Percentiles rank a stretch among this genome's conserved stretches.
These are phyloP conservation scores for Syzygium aqueum DNA, from an alignment of 345 rosid species.

Conservation along the genomic window DNA sequence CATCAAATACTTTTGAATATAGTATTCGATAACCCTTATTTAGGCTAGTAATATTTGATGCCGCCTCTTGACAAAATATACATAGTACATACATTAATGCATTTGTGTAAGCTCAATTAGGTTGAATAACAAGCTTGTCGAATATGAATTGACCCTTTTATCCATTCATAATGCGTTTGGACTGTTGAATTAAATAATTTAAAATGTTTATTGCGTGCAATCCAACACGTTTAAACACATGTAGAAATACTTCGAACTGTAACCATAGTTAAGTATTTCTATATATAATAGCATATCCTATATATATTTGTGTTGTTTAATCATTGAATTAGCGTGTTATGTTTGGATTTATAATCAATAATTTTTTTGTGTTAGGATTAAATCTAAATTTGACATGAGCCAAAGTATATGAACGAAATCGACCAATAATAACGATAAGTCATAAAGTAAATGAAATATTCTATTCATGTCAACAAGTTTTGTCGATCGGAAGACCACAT, in stretches of 20 bases:
- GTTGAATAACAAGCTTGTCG: neutral
- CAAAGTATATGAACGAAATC: neutral
- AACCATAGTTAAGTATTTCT: neutral
- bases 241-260: too few species aligned
- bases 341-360: neutral
- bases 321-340: neutral
- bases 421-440: neutral
- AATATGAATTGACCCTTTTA: neutral
- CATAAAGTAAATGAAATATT: neutral
- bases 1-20: neutral
- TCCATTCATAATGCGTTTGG: neutral
- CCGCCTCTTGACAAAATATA: neutral
- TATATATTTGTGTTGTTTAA: neutral
- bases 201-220: neutral
- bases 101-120: neutral
- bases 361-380: neutral
- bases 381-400: neutral
- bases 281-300: neutral
- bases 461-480: neutral
- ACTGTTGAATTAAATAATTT: neutral
- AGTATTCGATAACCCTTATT: neutral
- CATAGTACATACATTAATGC: neutral
- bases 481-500: neutral
- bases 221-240: too few species aligned
- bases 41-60: neutral